Evolutionary conservation across 805 yeast species (phyloP).

Genomic region (Teunomyces cretensis): DNA sequence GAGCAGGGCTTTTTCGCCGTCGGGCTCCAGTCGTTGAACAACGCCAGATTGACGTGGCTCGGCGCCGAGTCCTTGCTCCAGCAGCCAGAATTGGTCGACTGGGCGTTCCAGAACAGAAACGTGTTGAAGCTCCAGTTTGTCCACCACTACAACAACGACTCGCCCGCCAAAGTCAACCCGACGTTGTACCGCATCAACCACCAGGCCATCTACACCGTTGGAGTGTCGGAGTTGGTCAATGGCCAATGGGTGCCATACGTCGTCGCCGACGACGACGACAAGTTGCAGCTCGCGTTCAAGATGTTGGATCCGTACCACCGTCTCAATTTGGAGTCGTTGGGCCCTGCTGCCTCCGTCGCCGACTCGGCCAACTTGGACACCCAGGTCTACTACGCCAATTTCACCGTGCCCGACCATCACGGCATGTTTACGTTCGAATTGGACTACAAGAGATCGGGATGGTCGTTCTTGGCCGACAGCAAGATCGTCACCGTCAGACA

Average conservation of each 20-base stretch:
- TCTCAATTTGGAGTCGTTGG: conserved; percentile 52
- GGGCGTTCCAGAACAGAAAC: conserved; percentile 74
- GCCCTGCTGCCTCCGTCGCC: conserved; percentile 31
- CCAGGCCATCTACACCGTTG: conserved; percentile 55
- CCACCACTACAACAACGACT: conserved; percentile 52
- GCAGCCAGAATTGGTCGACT: conserved; percentile 35
- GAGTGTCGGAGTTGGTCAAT: conserved; percentile 43
- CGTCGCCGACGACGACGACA: conserved; percentile 39
- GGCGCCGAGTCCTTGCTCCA: conserved; percentile 63
- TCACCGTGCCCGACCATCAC: conserved; percentile 89
- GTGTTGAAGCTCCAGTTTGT: conserved; percentile 58
- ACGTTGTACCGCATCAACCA: conserved; percentile 73
- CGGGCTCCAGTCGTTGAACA: conserved; percentile 75
- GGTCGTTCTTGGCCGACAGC: conserved; percentile 62
- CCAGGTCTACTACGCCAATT: conserved; percentile 49
- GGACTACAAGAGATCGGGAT: conserved; percentile 78
- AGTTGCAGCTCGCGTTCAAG: conserved; percentile 77
- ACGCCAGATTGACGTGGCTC: conserved; percentile 77
- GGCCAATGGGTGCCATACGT: conserved; percentile 70
- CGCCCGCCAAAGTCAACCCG: conserved; percentile 39
- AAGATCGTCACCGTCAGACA: conserved; percentile 84
- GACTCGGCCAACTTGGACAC: conserved; percentile 46
- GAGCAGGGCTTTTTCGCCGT: conserved; percentile 73
- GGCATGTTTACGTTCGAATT: conserved; percentile 89
- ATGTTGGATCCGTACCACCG: conserved; percentile 97